phyloP scores from a whole-genome alignment of 352 stramenopile genomes.

The Phytophthora ramorum region DNA sequence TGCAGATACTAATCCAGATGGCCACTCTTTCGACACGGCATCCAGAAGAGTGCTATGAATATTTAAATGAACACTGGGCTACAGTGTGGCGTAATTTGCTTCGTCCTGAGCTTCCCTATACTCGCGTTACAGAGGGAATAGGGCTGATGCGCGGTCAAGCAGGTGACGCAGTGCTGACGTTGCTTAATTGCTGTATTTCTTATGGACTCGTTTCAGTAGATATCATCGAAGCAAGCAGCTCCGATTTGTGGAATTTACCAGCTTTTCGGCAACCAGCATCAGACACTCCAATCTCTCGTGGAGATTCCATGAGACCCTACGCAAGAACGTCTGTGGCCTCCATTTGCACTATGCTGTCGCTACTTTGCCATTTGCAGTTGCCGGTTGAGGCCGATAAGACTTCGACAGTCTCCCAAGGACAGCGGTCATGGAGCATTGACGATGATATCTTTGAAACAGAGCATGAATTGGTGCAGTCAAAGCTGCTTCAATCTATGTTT shows the following conservation, averaged over 20 bases:
- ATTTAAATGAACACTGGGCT: slow-evolving; percentile 55
- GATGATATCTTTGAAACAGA: slow-evolving; percentile 23
- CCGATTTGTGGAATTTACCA: slow-evolving; percentile 52
- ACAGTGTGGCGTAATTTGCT: slow-evolving; percentile 57
- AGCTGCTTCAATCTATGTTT: slow-evolving; percentile 44
- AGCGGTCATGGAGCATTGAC: not conserved
- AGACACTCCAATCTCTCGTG: slow-evolving; percentile 29
- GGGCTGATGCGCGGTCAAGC: slow-evolving; percentile 48
- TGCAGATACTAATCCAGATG: slow-evolving; percentile 61
- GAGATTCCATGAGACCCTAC: slow-evolving; percentile 35
- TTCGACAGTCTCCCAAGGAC: slow-evolving; percentile 4
- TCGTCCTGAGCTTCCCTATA: slow-evolving; percentile 62
- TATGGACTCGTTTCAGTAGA: slow-evolving; percentile 48
- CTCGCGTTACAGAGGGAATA: slow-evolving; percentile 51
- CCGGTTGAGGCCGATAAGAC: slow-evolving; percentile 7
- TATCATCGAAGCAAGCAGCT: slow-evolving; percentile 39
- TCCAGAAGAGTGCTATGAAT: slow-evolving; percentile 37
- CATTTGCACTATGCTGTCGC: slow-evolving; percentile 35
- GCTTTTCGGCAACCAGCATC: slow-evolving; percentile 44
- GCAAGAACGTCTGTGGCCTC: slow-evolving; percentile 46
- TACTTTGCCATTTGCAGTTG: slow-evolving; percentile 42
- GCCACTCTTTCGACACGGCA: slow-evolving; percentile 45
- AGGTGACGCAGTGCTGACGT: slow-evolving; percentile 56
- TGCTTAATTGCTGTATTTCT: slow-evolving; percentile 56
- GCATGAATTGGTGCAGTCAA: slow-evolving; percentile 29